These are phyloP conservation scores for Panicum miliaceum DNA, from an alignment of 176 grass and related monocot genomes.

Conservation along the genomic window DNA sequence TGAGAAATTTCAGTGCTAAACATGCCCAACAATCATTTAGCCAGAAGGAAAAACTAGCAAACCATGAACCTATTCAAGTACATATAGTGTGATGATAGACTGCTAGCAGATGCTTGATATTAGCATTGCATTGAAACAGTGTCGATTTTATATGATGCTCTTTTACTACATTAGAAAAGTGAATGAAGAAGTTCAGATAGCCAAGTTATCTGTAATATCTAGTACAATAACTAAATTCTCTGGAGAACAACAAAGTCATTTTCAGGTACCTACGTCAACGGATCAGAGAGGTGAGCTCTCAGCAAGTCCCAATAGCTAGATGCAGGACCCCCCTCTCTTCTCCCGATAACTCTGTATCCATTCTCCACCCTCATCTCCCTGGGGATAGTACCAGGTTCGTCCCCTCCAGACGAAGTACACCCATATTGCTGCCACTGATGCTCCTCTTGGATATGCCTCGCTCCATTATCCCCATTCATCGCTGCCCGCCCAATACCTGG, in stretches of 20 bases:
- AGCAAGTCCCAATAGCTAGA: slow-evolving; percentile 65
- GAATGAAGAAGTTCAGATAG: neutral
- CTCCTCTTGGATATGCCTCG: slow-evolving; percentile 28
- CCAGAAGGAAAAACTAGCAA: neutral
- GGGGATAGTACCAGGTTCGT: slow-evolving; percentile 31
- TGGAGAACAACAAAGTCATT: neutral
- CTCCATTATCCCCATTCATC: slow-evolving; percentile 32
- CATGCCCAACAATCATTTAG: neutral
- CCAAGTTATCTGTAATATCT: neutral
- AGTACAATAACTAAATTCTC: neutral
- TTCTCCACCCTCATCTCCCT: slow-evolving; percentile 53
- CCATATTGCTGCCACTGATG: slow-evolving; percentile 45
- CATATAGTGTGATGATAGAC: neutral
- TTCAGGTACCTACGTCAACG: slow-evolving; percentile 55
- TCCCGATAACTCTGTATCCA: slow-evolving; percentile 57
- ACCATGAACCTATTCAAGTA: neutral
- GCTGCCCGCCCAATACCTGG: slow-evolving; percentile 15
- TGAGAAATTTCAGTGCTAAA: neutral
- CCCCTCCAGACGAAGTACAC: slow-evolving; percentile 11
- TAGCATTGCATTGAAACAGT: neutral
- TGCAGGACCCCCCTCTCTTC: slow-evolving; percentile 59
- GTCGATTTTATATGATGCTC: neutral
- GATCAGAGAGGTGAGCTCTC: slow-evolving; percentile 68
- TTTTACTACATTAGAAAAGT: neutral
- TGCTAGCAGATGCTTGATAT: neutral